Base-by-base conservation (phyloP, 108 stramenopile species). In the Licmophora abbreviata region DNA sequence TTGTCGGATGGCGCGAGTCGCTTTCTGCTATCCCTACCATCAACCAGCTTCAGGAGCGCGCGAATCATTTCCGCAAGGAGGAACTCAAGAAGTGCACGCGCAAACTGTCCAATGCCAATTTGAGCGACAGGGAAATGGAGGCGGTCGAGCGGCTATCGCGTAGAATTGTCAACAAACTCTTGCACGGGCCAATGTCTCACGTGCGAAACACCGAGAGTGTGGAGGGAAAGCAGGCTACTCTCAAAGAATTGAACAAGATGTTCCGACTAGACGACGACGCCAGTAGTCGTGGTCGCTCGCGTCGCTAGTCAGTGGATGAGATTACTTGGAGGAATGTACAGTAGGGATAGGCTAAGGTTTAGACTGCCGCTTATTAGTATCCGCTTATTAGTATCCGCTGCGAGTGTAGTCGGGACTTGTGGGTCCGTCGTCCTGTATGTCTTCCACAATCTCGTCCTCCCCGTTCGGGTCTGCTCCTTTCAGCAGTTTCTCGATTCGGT, bases 161-260 rank as follows among this genome's bases (percentile, higher is more conserved):
- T 48, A 93, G 95, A 34, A 98, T 98, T 59, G 97, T 98, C 40
- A 95, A 93, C 63, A 98, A 98, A 76, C 76, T 98, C 44, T 67
- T 98, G 23, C 95, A 98, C 66, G 97, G 97, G 3, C 97, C 97
- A 28, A 96, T 98, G 95, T 69, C 87, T 29, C 92, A 92, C 42
- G 71, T 98, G 63, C 69, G 94, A 37, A 77, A 83, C 45, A 81
- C 92, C 14, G 92, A 90, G 45, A 84, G 77, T 48, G 72, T 88
- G 6, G 88, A 93, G 31, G 84, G 83, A 42, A 91, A 93, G 53
- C 78, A 88, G 64, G 61, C 66, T 33, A 77, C 92, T 8, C 54
- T 97, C 46, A 78, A 81, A 59, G 90, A 92, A 56, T 60, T 97
- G 15, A 95, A 79, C 67, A 82, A 78, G 46, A 95, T 97, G 93